Conservation (phyloP, 345 rosid species). For the Syzygium aromaticum region DNA sequence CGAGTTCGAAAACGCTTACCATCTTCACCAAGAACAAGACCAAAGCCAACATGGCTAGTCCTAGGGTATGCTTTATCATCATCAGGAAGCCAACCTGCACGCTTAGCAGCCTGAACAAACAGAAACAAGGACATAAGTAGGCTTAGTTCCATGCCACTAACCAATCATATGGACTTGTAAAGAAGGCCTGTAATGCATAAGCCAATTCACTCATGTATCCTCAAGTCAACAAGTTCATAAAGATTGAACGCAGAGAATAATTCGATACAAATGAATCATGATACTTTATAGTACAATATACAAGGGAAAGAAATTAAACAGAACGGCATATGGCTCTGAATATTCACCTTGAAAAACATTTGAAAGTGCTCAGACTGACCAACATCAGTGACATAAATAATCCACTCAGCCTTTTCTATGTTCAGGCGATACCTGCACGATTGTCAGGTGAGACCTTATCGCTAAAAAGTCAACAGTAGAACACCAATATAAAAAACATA, state of each 20-base stretch:
- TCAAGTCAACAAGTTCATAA: not conserved
- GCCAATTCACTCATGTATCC: not conserved
- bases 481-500: not conserved
- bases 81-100: constrained; percentile 83
- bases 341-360: constrained; percentile 80
- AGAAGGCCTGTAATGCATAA: not conserved
- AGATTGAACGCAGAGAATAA: not conserved
- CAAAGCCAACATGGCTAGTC: constrained; percentile 84
- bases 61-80: constrained; percentile 48
- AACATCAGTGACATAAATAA: constrained; percentile 91
- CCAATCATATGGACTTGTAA: not conserved
- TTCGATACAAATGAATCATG: not conserved
- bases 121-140: not conserved
- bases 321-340: not conserved
- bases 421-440: constrained; percentile 76
- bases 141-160: not conserved
- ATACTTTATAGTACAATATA: not conserved
- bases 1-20: constrained; percentile 91
- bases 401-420: constrained; percentile 96
- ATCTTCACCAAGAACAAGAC: constrained; percentile 94
- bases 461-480: not conserved
- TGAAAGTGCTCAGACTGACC: constrained; percentile 95
- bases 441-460: not conserved
- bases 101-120: constrained; percentile 69
- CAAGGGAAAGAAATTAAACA: not conserved